phyloP scores from a whole-genome alignment of 108 stramenopile species.

The Tribonema minus region DNA sequence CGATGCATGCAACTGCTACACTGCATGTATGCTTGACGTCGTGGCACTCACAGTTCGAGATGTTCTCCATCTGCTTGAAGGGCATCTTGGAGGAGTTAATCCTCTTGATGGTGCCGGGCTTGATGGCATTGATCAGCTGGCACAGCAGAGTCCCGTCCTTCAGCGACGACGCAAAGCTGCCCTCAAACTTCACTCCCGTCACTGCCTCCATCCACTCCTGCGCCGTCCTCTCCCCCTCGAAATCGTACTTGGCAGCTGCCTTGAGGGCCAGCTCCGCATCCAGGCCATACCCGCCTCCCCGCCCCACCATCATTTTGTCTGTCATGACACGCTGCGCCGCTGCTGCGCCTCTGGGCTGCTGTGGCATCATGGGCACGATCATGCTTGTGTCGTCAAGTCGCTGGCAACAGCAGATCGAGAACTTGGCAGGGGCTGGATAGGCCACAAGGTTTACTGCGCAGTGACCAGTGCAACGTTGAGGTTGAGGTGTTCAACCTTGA shows the following conservation, averaged over 20 bases:
- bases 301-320: not conserved
- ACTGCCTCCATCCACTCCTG: slow-evolving; percentile 50
- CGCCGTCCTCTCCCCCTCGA: slow-evolving; percentile 35
- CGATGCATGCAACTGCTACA: no score
- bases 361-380: no score
- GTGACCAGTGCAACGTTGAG: no score
- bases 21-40: no score
- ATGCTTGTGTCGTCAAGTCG: no score
- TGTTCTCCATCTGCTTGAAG: slow-evolving; percentile 58
- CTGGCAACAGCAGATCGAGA: no score
- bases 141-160: slow-evolving; percentile 37
- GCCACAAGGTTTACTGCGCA: no score
- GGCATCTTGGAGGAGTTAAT: slow-evolving; percentile 45
- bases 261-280: slow-evolving; percentile 50
- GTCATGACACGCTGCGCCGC: no score
- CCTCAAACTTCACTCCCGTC: slow-evolving; percentile 32
- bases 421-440: no score
- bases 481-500: no score
- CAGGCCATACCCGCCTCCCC: slow-evolving; percentile 43
- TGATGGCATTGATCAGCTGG: slow-evolving; percentile 43
- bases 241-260: slow-evolving; percentile 49
- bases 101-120: slow-evolving; percentile 29
- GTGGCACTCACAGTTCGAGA: no score
- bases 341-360: no score
- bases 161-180: slow-evolving; percentile 30